Conservation (phyloP, 768 basidiomycete genomes). For the Suillus luteus region DNA sequence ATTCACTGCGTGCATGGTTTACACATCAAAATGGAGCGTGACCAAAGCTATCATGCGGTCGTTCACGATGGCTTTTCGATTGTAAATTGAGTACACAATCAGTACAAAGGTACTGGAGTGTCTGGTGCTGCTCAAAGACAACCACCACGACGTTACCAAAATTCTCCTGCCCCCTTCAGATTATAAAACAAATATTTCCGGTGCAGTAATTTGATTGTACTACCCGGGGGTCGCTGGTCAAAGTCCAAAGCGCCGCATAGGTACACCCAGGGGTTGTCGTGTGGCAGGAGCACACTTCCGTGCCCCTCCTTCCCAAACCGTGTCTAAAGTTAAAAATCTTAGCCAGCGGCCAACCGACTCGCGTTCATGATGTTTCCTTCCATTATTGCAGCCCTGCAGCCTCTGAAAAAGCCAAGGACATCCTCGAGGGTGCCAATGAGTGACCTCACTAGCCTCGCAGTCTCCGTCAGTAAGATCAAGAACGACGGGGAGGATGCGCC, state of each 20-base stretch:
- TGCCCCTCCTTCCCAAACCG: not conserved
- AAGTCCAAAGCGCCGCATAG: not conserved
- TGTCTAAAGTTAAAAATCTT: not conserved
- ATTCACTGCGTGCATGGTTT: not conserved
- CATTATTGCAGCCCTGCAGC: not conserved
- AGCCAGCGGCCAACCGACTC: not conserved
- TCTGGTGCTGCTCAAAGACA: not conserved
- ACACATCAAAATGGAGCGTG: not conserved
- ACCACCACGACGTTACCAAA: not conserved
- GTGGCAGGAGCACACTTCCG: not conserved
- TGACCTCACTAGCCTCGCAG: not conserved
- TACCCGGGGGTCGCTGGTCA: not conserved
- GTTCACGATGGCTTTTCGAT: not conserved
- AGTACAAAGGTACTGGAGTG: not conserved
- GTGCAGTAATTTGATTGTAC: too few relatives aligned
- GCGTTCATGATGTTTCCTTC: not conserved
- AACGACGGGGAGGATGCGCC: not conserved
- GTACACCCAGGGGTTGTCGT: not conserved
- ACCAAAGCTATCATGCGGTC: not conserved
- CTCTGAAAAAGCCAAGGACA: not conserved
- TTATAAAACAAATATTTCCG: not conserved
- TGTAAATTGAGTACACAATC: not conserved
- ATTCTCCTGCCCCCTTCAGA: not conserved
- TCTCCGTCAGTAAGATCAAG: not conserved
- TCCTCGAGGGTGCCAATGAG: not conserved